Evolutionary conservation across 441 rosid genomes (phyloP).

Genomic region (Erodium texanum): DNA sequence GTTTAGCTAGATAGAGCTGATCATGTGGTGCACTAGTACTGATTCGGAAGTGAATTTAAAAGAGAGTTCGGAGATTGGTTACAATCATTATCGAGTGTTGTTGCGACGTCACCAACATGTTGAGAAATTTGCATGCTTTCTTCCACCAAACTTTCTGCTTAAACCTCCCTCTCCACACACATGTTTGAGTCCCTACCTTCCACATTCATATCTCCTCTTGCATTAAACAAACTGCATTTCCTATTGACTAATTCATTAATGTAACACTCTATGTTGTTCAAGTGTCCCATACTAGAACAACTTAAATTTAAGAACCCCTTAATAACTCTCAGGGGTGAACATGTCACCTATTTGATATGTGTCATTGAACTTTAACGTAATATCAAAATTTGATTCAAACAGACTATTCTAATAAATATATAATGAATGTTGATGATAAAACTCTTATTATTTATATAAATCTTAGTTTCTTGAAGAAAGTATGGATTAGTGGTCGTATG

Average conservation of each 20-base stretch:
- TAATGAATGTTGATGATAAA: too few species aligned
- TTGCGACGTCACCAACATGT: constrained; percentile 53
- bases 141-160: constrained; percentile 84
- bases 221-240: constrained; percentile 1
- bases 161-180: constrained; percentile 52
- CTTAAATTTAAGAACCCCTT: too few species aligned
- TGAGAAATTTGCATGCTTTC: constrained; percentile 25
- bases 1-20: constrained; percentile 6
- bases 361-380: too few species aligned
- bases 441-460: too few species aligned
- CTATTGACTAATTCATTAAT: background rate
- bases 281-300: too few species aligned
- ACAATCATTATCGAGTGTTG: constrained; percentile 28
- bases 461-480: too few species aligned
- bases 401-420: too few species aligned
- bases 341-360: too few species aligned
- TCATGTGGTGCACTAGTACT: constrained; percentile 9
- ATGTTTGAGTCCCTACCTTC: background rate
- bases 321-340: too few species aligned
- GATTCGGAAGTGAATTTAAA: constrained; percentile 33
- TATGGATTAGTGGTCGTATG: too few species aligned
- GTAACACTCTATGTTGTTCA: too few species aligned
- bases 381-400: too few species aligned
- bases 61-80: constrained; percentile 66
- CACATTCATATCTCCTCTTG: constrained; percentile 23